phyloP scores from a whole-genome alignment of 2,329 filamentous ascomycete genomes.

The Colletotrichum cuscutae region DNA sequence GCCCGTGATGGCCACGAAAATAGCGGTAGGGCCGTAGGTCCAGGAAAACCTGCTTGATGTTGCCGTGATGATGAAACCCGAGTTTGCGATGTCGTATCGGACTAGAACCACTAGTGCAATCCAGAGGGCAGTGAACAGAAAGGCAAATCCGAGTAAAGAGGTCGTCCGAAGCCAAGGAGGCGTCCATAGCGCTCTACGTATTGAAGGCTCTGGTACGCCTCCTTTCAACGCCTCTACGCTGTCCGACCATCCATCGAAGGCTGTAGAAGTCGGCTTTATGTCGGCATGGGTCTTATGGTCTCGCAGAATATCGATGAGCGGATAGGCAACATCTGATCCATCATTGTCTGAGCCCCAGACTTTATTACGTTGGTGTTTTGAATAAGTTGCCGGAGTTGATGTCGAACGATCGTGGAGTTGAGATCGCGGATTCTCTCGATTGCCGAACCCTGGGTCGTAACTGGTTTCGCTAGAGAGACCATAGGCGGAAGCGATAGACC shows the following conservation, averaged over 20 bases:
- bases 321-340: neutral
- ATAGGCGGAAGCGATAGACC: neutral
- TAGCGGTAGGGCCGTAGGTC: neutral
- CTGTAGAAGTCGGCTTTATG: neutral
- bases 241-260: neutral
- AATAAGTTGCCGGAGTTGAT: neutral
- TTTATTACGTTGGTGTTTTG: neutral
- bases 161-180: neutral
- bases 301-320: neutral
- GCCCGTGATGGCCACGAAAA: neutral
- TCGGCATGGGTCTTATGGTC: neutral
- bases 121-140: neutral
- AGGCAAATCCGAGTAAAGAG: neutral
- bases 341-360: neutral
- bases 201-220: neutral
- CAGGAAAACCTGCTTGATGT: neutral
- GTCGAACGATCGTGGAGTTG: neutral
- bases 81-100: neutral
- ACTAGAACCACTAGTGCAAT: neutral
- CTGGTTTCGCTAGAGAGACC: neutral
- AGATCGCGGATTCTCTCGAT: neutral
- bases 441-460: neutral
- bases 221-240: neutral
- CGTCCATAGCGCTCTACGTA: neutral
- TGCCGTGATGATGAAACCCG: neutral